Percentiles rank a stretch among this genome's conserved stretches.
These are phyloP conservation scores for Capsicum pubescens DNA, from an alignment of 257 asterid genomes.

Conservation along the genomic window DNA sequence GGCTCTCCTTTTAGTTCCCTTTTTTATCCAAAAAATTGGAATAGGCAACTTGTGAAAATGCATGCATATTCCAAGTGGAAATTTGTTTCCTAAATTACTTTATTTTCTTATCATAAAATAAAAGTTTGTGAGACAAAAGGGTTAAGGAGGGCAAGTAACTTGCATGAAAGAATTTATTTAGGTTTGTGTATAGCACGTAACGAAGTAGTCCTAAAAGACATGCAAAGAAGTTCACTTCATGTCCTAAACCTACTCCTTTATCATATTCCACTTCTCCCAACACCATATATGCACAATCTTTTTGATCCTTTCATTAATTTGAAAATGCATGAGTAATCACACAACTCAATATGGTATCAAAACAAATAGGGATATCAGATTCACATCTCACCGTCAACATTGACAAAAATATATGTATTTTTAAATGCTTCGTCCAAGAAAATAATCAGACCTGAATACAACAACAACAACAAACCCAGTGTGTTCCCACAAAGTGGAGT, in stretches of 20 bases:
- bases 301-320: background rate
- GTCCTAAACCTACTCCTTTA: background rate
- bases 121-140: background rate
- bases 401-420: background rate
- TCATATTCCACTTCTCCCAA: background rate
- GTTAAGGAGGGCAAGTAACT: slow-evolving; percentile 32
- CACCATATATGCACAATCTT: background rate
- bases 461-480: no score
- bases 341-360: background rate
- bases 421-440: background rate
- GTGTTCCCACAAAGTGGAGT: no score
- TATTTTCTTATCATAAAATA: background rate
- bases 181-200: slow-evolving; percentile 45
- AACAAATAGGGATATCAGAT: background rate
- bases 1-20: background rate
- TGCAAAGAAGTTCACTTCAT: slow-evolving; percentile 25
- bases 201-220: background rate
- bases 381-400: background rate
- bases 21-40: background rate
- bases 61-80: slow-evolving; percentile 11
- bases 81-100: background rate
- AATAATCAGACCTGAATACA: background rate
- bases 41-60: background rate
- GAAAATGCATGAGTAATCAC: background rate
- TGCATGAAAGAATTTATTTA: slow-evolving; percentile 21